Evolutionary conservation across 73 alveolate species (phyloP), one percentile per base, ranked within the genome.

Genomic region (Paramecium pentaurelia): DNA sequence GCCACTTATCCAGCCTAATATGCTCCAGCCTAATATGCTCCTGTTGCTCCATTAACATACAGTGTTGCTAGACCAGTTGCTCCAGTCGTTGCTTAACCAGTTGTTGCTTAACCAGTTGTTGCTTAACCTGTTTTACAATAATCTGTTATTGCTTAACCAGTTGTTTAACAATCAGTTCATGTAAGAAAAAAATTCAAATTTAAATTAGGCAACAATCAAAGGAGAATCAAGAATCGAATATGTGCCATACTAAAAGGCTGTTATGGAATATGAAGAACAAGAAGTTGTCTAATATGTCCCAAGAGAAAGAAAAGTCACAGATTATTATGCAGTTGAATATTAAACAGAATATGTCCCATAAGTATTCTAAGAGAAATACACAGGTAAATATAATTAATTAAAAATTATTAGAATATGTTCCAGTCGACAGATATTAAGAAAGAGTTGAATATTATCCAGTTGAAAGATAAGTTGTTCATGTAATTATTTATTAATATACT

Each of bases 371-470:
- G 94, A 89, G 34, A 89, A 83, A 54, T 89, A 89, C 28, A 80
- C 73, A 44, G 88, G 88, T 75, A 75, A 7, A 18, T 8, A 2
- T 3, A 16, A 0, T n/a, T 6, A 14, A 1, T 0, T 18, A 4
- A 18, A 37, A 37, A 75, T 12, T 75, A 47, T 34, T 68, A 64
- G 94, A 89, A 27, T 89, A 89, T 59, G 80, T 89, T 45, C 94
- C 94, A 77, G 77, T 58, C 22, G 94, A 89, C 51, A 89, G 94
- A 71, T 59, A 71, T 47, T 28, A 89, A 89, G 94, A 89, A 51
- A 89, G 94, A 89, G 94, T 89, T 71, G 94, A 89, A 89, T 89
- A 89, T 51, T 83, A 89, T 47, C 92, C 94, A 70, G 80, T 89
- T 47, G 92, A 89, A 27, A 89, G 88, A 83, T 73, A 89, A 51